A percentile compares a stretch with the other conserved stretches of the same genome.
Evolutionary conservation across 345 rosid genomes (phyloP).

Genomic region (Mallotus nudiflorus): DNA sequence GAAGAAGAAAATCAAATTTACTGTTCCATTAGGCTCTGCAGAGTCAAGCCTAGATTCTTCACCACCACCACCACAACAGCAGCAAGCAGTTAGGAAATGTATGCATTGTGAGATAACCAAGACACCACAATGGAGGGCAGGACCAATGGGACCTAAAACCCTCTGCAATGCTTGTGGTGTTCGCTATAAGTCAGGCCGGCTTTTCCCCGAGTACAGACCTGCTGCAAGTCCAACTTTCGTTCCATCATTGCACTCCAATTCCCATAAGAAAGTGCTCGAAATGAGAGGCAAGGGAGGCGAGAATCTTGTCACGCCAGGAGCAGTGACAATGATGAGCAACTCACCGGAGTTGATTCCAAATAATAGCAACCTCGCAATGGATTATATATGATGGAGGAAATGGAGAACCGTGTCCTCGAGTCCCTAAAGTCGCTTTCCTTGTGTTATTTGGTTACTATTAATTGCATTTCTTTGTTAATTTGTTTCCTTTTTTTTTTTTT

Average conservation of each 20-base stretch:
- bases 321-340: constrained; percentile 20
- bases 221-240: constrained; percentile 92
- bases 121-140: constrained; percentile 99
- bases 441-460: constrained; percentile 27
- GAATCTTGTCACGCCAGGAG: constrained; percentile 10
- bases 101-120: constrained; percentile 93
- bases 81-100: constrained; percentile 69
- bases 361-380: constrained; percentile 32
- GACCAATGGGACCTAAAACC: constrained; percentile 97
- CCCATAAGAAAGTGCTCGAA: constrained; percentile 91
- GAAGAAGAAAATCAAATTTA: constrained; percentile 74
- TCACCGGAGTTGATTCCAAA: constrained; percentile 50
- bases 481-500: constrained; percentile 23
- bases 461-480: constrained; percentile 43
- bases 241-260: constrained; percentile 90
- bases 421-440: constrained; percentile 11
- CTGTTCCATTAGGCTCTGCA: constrained; percentile 31
- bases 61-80: constrained; percentile 16
- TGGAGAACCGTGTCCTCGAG: constrained; percentile 13
- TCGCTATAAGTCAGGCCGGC: constrained; percentile 90
- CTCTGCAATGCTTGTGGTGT: constrained; percentile 99
- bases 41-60: constrained; percentile 40
- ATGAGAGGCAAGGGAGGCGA: constrained; percentile 66
- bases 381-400: constrained; percentile 36
- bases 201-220: constrained; percentile 96